phyloP scores from a whole-genome alignment of 2,329 filamentous ascomycete genomes.

The Venturiaceae sp. region DNA sequence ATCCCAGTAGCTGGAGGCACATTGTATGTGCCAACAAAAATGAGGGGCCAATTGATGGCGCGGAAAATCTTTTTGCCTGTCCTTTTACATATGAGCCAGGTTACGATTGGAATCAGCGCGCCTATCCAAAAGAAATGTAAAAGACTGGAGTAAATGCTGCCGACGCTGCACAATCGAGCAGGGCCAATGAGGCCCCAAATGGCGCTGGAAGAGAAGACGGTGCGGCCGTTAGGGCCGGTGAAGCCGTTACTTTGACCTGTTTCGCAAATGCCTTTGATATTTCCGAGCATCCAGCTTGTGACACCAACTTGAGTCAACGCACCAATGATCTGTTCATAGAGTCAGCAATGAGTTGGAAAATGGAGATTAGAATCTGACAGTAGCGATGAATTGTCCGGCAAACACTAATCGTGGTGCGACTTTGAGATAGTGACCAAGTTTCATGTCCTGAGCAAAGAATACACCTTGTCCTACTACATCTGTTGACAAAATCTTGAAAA shows the following conservation, averaged over 20 bases:
- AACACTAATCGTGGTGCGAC: conserved; percentile 58
- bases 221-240: conserved; percentile 46
- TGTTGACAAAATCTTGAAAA: conserved; percentile 38
- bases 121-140: conserved; percentile 66
- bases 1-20: conserved; percentile 40
- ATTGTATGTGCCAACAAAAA: conserved; percentile 55
- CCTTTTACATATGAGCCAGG: conserved; percentile 48
- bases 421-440: conserved; percentile 44
- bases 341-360: conserved; percentile 44
- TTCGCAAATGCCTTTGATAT: conserved; percentile 56
- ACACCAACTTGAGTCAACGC: conserved; percentile 58
- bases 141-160: conserved; percentile 56
- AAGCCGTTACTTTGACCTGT: conserved; percentile 48
- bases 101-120: conserved; percentile 49
- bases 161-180: conserved; percentile 62
- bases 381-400: conserved; percentile 54
- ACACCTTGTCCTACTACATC: conserved; percentile 38
- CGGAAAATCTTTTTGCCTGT: conserved; percentile 53
- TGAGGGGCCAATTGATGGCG: conserved; percentile 57
- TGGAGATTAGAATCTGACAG: conserved; percentile 31
- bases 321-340: conserved; percentile 38
- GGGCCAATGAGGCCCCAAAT: conserved; percentile 64
- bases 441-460: conserved; percentile 40
- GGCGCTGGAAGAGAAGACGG: conserved; percentile 56
- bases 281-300: conserved; percentile 45